Evolutionary conservation across 768 basidiomycete genomes (phyloP), one percentile per base, ranked within the genome.

Genomic region (Pleurotus tuoliensis): DNA sequence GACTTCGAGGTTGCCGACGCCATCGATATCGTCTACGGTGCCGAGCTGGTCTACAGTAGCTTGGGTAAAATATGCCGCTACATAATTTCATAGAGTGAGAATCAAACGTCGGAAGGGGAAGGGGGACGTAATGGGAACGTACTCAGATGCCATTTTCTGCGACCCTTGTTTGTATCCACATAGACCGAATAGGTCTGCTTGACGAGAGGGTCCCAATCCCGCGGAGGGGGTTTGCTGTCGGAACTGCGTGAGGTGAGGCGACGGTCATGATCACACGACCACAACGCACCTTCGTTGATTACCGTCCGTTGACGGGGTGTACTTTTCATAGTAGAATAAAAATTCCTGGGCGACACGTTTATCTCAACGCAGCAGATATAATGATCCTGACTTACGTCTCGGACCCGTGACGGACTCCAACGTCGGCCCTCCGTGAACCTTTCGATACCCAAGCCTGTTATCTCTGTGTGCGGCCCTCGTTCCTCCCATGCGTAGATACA

Each of bases 121-220:
- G 16, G 48, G 40, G 20, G 52, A 55, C 45, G 38, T 43, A n/a
- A 47, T 45, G 55, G 34, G 47, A 60, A 47, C 84, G 67, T 66
- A 91, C 90, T 91, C 41, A 92, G 75, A 67, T 92, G 90, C 90
- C 89, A 91, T 71, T 92, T 92, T 47, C 86, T 78, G 55, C 75
- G 75, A 41, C 88, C 85, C 61, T 79, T 80, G 34, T 78, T 79
- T 4, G 84, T 83, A 55, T 82, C 76, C 30, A 87, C 82, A 83
- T 83, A 89, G 39, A 88, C 90, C 0, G 89, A 91, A 66, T 91
- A 92, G 0, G 90, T 92, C 68, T 91, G 90, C 67, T 92, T 92
- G 55, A 92, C 84, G 43, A 90, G 76, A 7, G 79, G 82, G 62
- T 88, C 83, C 83, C 83, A 85, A 56, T 81, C 80, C 50, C 80